These are phyloP conservation scores for Nitzschia putrida DNA, from an alignment of 108 stramenopile genomes.

Conservation along the genomic window DNA sequence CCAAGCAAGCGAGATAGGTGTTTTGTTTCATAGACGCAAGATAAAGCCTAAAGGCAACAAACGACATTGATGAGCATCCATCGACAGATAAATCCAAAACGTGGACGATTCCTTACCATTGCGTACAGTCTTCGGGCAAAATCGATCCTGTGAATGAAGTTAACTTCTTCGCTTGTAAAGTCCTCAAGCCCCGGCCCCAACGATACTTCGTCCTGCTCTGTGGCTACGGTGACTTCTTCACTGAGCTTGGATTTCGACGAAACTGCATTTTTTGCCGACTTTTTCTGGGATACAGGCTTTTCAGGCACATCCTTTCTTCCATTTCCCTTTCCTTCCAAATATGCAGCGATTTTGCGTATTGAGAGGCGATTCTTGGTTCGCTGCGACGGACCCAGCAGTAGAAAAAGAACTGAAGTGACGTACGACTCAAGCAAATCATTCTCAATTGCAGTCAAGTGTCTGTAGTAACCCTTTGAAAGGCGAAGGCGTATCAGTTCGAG, in stretches of 20 bases:
- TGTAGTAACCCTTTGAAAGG: conserved; percentile 48
- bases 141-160: conserved; percentile 8
- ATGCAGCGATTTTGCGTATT: conserved; percentile 35
- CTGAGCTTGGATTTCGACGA: too few species aligned
- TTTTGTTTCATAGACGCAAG: conserved; percentile 31
- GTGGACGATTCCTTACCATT: conserved; percentile 16
- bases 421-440: conserved; percentile 58
- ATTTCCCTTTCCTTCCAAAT: conserved; percentile 17
- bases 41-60: conserved; percentile 27
- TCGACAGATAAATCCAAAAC: neutral
- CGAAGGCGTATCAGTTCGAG: conserved; percentile 47
- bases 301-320: neutral
- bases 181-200: neutral
- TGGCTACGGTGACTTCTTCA: too few species aligned
- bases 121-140: conserved; percentile 45
- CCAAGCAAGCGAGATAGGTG: conserved; percentile 32
- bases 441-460: conserved; percentile 30
- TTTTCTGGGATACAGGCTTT: neutral
- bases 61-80: neutral
- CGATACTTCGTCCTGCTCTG: too few species aligned
- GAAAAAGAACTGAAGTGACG: conserved; percentile 28
- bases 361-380: conserved; percentile 33
- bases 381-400: conserved; percentile 18
- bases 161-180: conserved; percentile 16
- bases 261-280: neutral